Conservation (phyloP, 2,329 filamentous ascomycete species). For the Bipolaris oryzae region DNA sequence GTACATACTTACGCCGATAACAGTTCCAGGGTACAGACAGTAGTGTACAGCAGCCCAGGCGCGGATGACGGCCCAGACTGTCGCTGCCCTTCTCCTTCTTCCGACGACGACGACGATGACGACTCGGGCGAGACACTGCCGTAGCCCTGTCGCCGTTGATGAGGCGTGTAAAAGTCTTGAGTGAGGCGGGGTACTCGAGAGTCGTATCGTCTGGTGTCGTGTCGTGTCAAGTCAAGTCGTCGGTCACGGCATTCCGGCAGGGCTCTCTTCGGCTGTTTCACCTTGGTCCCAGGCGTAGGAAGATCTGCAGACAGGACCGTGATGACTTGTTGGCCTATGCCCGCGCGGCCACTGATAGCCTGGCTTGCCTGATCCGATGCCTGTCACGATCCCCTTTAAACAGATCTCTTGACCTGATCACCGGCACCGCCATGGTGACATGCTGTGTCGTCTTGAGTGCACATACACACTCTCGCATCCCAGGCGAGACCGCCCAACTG, state of each 20-base stretch:
- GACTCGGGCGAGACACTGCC: slow-evolving; percentile 2
- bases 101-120: background rate
- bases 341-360: slow-evolving; percentile 10
- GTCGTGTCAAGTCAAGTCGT: background rate
- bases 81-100: too few species aligned
- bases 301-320: slow-evolving; percentile 33
- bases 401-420: slow-evolving; percentile 3
- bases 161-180: slow-evolving; percentile 11
- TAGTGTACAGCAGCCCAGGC: background rate
- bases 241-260: slow-evolving; percentile 11
- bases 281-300: slow-evolving; percentile 22
- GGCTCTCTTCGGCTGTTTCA: slow-evolving; percentile 39
- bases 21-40: too few species aligned
- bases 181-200: slow-evolving; percentile 27
- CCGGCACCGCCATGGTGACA: background rate
- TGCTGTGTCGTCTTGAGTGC: background rate
- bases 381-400: slow-evolving; percentile 5
- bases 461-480: background rate
- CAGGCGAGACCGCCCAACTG: background rate
- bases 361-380: slow-evolving; percentile 11
- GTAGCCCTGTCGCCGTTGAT: slow-evolving; percentile 9
- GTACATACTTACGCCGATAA: too few species aligned
- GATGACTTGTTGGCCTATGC: slow-evolving; percentile 19
- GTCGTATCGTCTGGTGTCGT: slow-evolving; percentile 17
- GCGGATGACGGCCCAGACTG: background rate